Evolutionary conservation across 2,329 filamentous ascomycete species (phyloP), one percentile per base, ranked within the genome.

Genomic region (Aureobasidium leucospermi): DNA sequence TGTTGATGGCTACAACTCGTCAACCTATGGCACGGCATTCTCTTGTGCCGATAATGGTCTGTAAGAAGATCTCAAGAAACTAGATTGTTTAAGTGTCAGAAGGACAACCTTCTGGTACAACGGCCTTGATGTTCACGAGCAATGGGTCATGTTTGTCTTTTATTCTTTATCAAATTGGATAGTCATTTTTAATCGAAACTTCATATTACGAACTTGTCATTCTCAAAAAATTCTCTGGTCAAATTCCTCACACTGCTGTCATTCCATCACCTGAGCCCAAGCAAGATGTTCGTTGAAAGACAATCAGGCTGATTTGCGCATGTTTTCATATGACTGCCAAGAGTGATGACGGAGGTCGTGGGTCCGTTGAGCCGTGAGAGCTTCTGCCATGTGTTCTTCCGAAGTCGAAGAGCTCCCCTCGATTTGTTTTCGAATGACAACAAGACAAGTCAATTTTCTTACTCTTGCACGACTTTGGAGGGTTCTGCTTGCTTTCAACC

Each of bases 1-100:
- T 60, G 81, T 94, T 28, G 78, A 90, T 61, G 85, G 86, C 19
- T 96, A 93, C 68, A 70, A 80, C 34, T 73, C 78, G 1, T 82
- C 83, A 3, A 75, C 75, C 0, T 88, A 95, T 29, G 81, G 86
- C 1, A 83, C 84, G 1, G 83, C 89, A 0, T 96, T 96, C 69
- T 84, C 84, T 1, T 96, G 91, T 69, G 79, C 79, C 13, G 82
- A 76, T 64, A 90, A 90, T 65, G 87, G 83, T 0, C 55, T 71
- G 34, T 61, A 58, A 41, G n/a, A 11, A 16, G 13, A 32, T 2
- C 28, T 2, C 4, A 11, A 55, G n/a, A 55, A 10, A 15, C 13
- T 34, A 13, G 38, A 43, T 16, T 7, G 39, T 19, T 6, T 10
- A 7, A 13, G 23, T 16, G 13, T 16, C 7, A n/a, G 34, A 31